These are phyloP conservation scores for Sequoia sempervirens DNA, from an alignment of 75 land plant genomes.

Conservation along the genomic window DNA sequence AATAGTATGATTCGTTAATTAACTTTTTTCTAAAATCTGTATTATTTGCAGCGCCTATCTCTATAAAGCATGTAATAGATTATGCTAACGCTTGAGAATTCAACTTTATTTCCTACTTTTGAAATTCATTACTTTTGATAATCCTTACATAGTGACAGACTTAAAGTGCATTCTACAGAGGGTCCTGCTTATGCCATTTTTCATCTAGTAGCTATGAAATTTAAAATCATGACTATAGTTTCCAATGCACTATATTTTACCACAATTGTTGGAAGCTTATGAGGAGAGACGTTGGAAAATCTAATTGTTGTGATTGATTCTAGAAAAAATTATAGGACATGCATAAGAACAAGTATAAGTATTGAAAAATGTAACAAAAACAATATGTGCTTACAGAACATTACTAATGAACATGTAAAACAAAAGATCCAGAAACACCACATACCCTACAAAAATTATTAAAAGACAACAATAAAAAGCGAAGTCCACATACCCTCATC, in stretches of 20 bases:
- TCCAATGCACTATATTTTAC: neutral
- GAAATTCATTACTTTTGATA: neutral
- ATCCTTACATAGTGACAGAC: neutral
- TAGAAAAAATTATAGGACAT: neutral
- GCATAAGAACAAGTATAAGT: neutral
- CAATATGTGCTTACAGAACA: neutral
- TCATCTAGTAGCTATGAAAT: neutral
- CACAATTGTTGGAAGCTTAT: neutral
- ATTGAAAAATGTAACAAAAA: neutral
- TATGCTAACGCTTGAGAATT: neutral
- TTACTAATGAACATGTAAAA: neutral
- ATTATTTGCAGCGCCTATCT: too few relatives aligned
- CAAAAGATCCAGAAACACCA: neutral
- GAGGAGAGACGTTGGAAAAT: neutral
- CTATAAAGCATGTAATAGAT: neutral
- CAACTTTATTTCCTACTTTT: neutral
- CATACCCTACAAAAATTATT: neutral
- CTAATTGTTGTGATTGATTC: neutral
- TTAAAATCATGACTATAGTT: neutral
- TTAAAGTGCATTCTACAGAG: neutral
- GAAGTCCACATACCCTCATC: neutral
- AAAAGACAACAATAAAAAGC: neutral
- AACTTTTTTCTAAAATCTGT: too few relatives aligned
- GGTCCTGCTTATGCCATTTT: neutral
- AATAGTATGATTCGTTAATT: too few relatives aligned